These are phyloP conservation scores for Lithocarpus polystachyus DNA, from an alignment of 306 rosid species.

Conservation along the genomic window DNA sequence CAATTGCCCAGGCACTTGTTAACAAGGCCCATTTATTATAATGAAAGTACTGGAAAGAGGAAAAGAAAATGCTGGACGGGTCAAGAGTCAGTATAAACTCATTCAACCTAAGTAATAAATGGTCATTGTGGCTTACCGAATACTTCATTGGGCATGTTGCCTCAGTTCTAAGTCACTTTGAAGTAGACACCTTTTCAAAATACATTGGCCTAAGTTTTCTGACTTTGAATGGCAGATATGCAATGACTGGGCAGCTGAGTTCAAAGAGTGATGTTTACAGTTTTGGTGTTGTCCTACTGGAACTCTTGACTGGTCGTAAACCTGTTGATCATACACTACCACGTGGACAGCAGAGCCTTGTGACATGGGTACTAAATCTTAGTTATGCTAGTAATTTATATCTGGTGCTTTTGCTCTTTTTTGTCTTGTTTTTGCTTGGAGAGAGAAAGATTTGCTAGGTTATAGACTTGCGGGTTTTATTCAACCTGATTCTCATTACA, in stretches of 20 bases:
- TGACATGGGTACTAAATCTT: slow-evolving; percentile 64
- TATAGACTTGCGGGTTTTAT: neutral
- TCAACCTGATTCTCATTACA: slow-evolving; percentile 18
- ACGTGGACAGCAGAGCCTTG: slow-evolving; percentile 89
- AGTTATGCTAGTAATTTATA: slow-evolving; percentile 12
- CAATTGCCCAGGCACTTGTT: too few relatives aligned
- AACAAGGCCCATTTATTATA: too few relatives aligned
- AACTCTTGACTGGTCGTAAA: slow-evolving; percentile 76
- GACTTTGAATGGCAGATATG: slow-evolving; percentile 54
- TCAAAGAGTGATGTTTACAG: slow-evolving; percentile 83
- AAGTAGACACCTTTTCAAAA: neutral
- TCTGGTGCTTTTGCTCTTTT: neutral
- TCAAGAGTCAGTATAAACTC: neutral
- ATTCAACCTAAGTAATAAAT: neutral
- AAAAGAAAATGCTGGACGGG: neutral
- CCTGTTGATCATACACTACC: slow-evolving; percentile 85
- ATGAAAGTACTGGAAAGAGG: neutral
- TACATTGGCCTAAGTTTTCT: neutral
- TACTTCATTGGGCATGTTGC: neutral
- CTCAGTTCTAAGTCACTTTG: slow-evolving; percentile 11
- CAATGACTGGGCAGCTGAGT: slow-evolving; percentile 74
- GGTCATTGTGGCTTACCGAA: neutral
- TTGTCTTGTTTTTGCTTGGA: too few relatives aligned
- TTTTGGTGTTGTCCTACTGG: slow-evolving; percentile 73
- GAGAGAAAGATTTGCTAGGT: neutral